Percentiles rank a stretch among this genome's conserved stretches.
Evolutionary conservation across 2,329 filamentous ascomycete genomes (phyloP).

Genomic region (Parafenestella ontariensis): DNA sequence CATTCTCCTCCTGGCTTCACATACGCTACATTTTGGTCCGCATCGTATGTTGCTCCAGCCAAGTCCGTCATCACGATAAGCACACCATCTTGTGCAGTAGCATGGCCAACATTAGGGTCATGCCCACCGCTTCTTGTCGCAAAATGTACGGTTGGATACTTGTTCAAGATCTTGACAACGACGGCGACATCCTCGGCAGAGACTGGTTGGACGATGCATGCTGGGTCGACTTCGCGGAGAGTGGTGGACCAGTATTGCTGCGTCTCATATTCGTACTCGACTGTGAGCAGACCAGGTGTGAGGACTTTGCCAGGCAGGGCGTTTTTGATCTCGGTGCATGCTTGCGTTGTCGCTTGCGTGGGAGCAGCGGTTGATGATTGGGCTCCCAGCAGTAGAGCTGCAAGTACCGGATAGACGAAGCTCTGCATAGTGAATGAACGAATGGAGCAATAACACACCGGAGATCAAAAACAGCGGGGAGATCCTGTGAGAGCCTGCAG

Average conservation of each 20-base stretch:
- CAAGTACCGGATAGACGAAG: background rate
- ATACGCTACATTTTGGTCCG: slow-evolving; percentile 42
- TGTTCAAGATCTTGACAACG: slow-evolving; percentile 32
- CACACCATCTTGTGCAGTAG: slow-evolving; percentile 47
- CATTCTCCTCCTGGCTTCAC: slow-evolving; percentile 52
- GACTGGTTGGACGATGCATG: slow-evolving; percentile 34
- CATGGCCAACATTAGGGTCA: slow-evolving; percentile 46
- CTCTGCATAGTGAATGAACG: background rate
- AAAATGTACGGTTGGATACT: slow-evolving; percentile 29
- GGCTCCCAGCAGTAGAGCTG: slow-evolving; percentile 11
- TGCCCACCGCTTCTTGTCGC: slow-evolving; percentile 46
- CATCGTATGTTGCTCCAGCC: slow-evolving; percentile 46
- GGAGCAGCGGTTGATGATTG: slow-evolving; percentile 14
- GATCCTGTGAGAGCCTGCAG: background rate
- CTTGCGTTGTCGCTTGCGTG: slow-evolving; percentile 21
- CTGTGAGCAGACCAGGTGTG: slow-evolving; percentile 19
- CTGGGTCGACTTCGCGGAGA: slow-evolving; percentile 26
- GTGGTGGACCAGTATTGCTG: slow-evolving; percentile 31
- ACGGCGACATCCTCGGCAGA: slow-evolving; percentile 32
- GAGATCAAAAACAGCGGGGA: background rate
- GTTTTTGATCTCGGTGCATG: slow-evolving; percentile 26
- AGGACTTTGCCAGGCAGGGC: slow-evolving; percentile 28
- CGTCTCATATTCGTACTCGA: slow-evolving; percentile 26
- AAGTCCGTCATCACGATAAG: slow-evolving; percentile 48
- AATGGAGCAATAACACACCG: background rate